Percentiles rank a stretch among this genome's conserved stretches.
phyloP scores from a whole-genome alignment of 352 stramenopile species.

The Globisporangium abappressorium region DNA sequence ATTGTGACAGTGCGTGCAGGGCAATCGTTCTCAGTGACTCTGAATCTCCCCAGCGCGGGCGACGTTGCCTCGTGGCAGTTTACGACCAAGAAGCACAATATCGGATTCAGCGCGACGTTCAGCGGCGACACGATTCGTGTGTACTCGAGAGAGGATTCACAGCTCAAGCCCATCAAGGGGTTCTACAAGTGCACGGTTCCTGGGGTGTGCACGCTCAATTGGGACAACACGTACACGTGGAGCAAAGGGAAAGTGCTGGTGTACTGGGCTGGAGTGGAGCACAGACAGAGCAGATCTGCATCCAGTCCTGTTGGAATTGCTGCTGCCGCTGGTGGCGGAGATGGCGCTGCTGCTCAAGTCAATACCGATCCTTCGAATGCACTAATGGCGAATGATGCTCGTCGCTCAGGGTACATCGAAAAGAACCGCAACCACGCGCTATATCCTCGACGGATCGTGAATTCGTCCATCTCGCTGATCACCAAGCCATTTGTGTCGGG shows the following conservation, averaged over 20 bases:
- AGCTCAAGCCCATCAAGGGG: constrained; percentile 60
- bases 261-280: constrained; percentile 74
- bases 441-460: constrained; percentile 63
- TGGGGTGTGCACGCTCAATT: constrained; percentile 65
- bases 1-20: constrained; percentile 63
- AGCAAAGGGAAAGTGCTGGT: constrained; percentile 72
- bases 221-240: constrained; percentile 86
- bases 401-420: constrained; percentile 67
- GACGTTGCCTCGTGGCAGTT: constrained; percentile 72
- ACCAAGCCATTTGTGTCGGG: constrained; percentile 59
- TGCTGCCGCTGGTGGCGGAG: neutral
- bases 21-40: constrained; percentile 65
- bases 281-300: constrained; percentile 9
- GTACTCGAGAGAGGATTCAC: constrained; percentile 65
- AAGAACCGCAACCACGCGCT: constrained; percentile 54
- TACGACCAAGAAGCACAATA: constrained; percentile 77
- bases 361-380: neutral
- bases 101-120: constrained; percentile 77
- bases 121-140: constrained; percentile 52
- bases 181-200: constrained; percentile 47
- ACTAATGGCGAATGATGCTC: constrained; percentile 17
- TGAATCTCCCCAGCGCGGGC: constrained; percentile 36
- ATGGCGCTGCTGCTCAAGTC: neutral
- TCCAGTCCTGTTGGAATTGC: neutral
- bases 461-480: constrained; percentile 71